Percentiles rank a stretch among this genome's conserved stretches.
These are phyloP conservation scores for Choricystis sp. DNA, from an alignment of 139 green algal species.

Conservation along the genomic window DNA sequence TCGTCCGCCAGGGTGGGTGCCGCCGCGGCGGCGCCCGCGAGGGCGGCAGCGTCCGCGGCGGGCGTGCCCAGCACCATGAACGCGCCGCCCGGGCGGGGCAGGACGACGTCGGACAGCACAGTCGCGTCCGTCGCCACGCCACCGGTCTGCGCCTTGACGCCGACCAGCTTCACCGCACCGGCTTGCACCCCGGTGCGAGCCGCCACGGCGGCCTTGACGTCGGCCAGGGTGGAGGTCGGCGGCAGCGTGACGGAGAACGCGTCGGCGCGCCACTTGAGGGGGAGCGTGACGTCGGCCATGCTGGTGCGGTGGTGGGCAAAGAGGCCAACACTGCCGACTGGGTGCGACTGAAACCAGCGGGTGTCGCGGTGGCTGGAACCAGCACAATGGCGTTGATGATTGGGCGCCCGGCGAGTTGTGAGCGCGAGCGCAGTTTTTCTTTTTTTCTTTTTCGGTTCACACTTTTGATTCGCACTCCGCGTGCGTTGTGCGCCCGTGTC, in stretches of 20 bases:
- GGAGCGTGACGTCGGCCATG: background rate
- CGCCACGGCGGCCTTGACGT: conserved; percentile 19
- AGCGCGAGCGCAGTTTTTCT: no score
- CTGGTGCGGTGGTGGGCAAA: background rate
- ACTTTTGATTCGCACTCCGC: no score
- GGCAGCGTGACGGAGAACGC: background rate
- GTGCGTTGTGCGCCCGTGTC: no score
- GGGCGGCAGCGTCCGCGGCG: background rate
- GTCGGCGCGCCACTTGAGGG: background rate
- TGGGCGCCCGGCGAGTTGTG: no score
- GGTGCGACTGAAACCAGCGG: no score
- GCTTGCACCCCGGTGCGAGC: conserved; percentile 28
- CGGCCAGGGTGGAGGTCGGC: background rate
- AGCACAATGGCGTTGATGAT: no score
- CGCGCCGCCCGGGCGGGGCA: conserved; percentile 40
- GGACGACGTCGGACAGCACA: conserved; percentile 24
- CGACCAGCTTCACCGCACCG: conserved; percentile 65
- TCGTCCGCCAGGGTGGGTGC: background rate
- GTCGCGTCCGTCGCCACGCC: conserved; percentile 33
- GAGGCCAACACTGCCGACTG: no score
- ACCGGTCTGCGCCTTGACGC: conserved; percentile 45
- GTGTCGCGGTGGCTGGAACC: no score
- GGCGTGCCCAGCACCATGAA: conserved; percentile 68
- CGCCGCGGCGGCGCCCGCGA: background rate
- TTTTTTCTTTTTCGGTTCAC: no score